Evolutionary conservation across 192 early-diverging fungal genomes (phyloP).

Genomic region (Lunasporangiospora selenospora): DNA sequence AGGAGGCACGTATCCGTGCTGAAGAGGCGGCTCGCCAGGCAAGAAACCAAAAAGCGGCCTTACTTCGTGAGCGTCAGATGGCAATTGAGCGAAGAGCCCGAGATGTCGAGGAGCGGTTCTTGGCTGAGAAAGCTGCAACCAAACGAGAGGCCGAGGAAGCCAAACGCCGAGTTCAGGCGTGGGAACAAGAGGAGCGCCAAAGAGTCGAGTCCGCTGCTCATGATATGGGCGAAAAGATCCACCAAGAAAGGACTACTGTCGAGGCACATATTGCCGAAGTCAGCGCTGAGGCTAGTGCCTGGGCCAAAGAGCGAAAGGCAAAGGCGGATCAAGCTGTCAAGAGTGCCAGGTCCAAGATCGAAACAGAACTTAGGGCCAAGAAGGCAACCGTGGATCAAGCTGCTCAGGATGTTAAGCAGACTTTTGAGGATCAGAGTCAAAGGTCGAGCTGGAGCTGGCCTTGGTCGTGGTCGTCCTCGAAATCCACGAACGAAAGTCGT

Average conservation of each 20-base stretch:
- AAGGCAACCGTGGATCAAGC: constrained; percentile 22
- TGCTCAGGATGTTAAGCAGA: constrained; percentile 22
- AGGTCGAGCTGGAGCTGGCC: constrained; percentile 37
- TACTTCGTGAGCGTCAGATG: constrained; percentile 28
- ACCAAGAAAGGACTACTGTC: constrained; percentile 13
- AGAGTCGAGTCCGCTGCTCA: constrained; percentile 26
- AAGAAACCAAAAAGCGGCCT: constrained; percentile 14
- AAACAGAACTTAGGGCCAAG: no score
- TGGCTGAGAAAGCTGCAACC: constrained; percentile 12
- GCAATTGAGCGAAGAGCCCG: constrained; percentile 25
- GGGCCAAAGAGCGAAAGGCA: constrained; percentile 32
- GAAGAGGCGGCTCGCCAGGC: constrained; percentile 35
- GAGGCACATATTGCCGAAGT: constrained; percentile 12
- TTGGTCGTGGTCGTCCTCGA: constrained; percentile 12
- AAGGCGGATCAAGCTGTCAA: constrained; percentile 13
- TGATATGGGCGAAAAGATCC: constrained; percentile 20
- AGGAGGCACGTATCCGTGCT: constrained; percentile 8
- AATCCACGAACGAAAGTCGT: no score
- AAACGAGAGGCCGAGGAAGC: constrained; percentile 19
- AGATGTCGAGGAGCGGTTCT: constrained; percentile 26
- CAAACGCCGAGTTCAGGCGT: constrained; percentile 22
- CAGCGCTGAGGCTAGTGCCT: constrained; percentile 20
- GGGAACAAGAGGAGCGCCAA: constrained; percentile 23
- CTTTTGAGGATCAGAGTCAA: constrained; percentile 20
- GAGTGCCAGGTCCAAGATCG: constrained; percentile 20